Evolutionary conservation across 2,329 filamentous ascomycete species (phyloP), one percentile per base, ranked within the genome.

Genomic region (Pestalotiopsis sp.): DNA sequence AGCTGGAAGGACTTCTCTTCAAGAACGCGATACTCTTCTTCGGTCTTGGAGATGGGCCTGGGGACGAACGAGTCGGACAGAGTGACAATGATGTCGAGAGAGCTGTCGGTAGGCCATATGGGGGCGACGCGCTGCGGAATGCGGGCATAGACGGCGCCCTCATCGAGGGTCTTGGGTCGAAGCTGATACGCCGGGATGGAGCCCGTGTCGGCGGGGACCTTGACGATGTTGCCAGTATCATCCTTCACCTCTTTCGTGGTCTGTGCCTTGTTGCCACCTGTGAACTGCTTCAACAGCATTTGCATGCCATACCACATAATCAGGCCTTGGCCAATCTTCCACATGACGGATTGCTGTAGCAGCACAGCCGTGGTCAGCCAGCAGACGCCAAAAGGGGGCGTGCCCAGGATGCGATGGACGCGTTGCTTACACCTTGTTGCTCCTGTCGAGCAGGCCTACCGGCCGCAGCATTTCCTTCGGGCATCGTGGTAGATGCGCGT

Each of bases 61-160:
- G 93, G 88, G 41, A 88, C 87, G 72, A 92, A 86, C 11, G 91
- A 92, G 13, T 93, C 88, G 62, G 94, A 95, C 67, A 98, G 88
- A 74, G 95, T 96, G 77, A 99, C 88, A 73, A 89, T 85, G 74
- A 99, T 89, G 80, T 99, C 96, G 73, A 99, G 81, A 69, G 89
- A 84, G 75, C 90, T 93, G 78, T 96, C 90, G 62, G 87, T 83
- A 2, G 93, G 90, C 96, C 96, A 99, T 76, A 98, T 94, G 25
- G 96, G 95, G 49, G 92, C 92, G 70, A 98, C 85, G 68, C 86
- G 87, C 72, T 91, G 86, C 1, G 94, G 94, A 20, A 93, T 81
- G 1, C 81, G 79, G 74, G 86, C 92, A 78, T 91, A 91, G 65
- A 85, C 81, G 25, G 90, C 91, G 73, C 88, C 89, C 70, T 89